A percentile compares a stretch with the other conserved stretches of the same genome.
phyloP scores from a whole-genome alignment of 345 rosid species.

The Syzygium jambos region DNA sequence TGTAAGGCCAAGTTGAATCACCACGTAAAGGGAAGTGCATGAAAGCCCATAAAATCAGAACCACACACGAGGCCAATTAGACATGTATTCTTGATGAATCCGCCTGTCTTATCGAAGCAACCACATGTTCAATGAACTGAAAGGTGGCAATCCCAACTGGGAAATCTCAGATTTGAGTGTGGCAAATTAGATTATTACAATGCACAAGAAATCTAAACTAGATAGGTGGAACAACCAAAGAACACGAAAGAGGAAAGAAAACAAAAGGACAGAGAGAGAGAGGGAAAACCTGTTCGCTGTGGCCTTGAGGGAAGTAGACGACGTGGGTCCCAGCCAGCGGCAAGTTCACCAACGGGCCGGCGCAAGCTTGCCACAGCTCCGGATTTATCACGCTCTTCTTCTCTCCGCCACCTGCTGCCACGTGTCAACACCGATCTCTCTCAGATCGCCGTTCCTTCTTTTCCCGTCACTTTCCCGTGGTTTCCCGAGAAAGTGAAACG shows the following conservation, averaged over 20 bases:
- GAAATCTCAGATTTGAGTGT: background rate
- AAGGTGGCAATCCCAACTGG: background rate
- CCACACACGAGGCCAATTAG: background rate
- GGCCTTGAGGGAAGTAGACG: constrained; percentile 77
- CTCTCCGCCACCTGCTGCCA: constrained; percentile 17
- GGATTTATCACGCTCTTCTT: constrained; percentile 45
- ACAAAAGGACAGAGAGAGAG: background rate
- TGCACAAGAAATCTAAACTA: background rate
- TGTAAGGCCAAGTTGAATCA: background rate
- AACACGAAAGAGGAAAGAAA: background rate
- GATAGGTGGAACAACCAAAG: background rate
- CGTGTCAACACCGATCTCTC: constrained; percentile 6
- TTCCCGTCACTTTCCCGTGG: background rate
- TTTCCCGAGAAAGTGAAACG: background rate
- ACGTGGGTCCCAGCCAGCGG: constrained; percentile 61
- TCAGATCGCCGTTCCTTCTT: background rate
- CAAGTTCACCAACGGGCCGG: constrained; percentile 58
- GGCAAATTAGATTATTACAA: background rate
- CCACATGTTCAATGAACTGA: background rate
- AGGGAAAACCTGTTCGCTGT: constrained; percentile 56
- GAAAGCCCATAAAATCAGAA: background rate
- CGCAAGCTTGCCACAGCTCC: constrained; percentile 78
- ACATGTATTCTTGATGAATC: background rate
- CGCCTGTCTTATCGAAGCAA: background rate
- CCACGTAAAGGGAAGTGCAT: background rate